phyloP scores from a whole-genome alignment of 176 grass and related monocot species.

The Zizania latifolia region DNA sequence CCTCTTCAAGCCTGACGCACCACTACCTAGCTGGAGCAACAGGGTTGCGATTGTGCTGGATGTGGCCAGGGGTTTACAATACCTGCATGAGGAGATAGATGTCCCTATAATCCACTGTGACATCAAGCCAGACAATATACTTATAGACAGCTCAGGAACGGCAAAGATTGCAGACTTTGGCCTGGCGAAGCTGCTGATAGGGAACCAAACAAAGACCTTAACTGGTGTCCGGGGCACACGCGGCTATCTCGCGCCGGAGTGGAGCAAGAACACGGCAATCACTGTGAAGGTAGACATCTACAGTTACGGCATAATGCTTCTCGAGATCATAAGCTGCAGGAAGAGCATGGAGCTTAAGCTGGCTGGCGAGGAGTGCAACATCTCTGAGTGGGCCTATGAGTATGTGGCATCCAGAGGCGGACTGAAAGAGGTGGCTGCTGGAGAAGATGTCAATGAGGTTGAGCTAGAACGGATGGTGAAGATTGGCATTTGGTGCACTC shows the following conservation, averaged over 20 bases:
- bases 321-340: slow-evolving; percentile 47
- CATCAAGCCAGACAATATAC: slow-evolving; percentile 58
- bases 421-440: slow-evolving; percentile 26
- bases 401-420: background rate
- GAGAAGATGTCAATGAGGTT: slow-evolving; percentile 16
- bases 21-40: slow-evolving; percentile 28
- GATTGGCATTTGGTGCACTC: slow-evolving; percentile 47
- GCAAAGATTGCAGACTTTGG: slow-evolving; percentile 59
- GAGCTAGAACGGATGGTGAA: slow-evolving; percentile 40
- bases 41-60: slow-evolving; percentile 34
- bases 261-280: slow-evolving; percentile 46
- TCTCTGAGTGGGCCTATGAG: slow-evolving; percentile 29
- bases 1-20: slow-evolving; percentile 28
- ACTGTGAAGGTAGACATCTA: slow-evolving; percentile 46
- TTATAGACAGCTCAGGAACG: slow-evolving; percentile 28
- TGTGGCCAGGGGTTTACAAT: slow-evolving; percentile 39
- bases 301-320: slow-evolving; percentile 47
- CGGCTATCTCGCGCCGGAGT: slow-evolving; percentile 53
- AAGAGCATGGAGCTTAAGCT: slow-evolving; percentile 38
- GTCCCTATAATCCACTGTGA: slow-evolving; percentile 49
- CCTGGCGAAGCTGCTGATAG: slow-evolving; percentile 38
- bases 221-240: slow-evolving; percentile 47
- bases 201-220: slow-evolving; percentile 47
- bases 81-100: slow-evolving; percentile 47
- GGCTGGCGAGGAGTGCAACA: slow-evolving; percentile 22